Evolutionary conservation across 352 stramenopile genomes (phyloP).

Genomic region (Phytophthora melonis): DNA sequence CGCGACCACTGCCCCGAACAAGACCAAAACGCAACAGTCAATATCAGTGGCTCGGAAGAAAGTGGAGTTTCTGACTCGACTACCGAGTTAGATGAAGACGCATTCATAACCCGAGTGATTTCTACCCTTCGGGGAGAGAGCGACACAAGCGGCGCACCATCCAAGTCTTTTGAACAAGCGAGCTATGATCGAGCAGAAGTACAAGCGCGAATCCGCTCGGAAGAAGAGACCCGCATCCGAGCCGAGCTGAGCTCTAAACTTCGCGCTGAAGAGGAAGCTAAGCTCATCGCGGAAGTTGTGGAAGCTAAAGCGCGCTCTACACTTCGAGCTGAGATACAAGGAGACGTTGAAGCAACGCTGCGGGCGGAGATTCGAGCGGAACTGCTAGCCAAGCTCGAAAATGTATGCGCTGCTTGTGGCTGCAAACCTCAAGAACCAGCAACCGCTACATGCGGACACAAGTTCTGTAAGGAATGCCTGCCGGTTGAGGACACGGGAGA

Average conservation of each 20-base stretch:
- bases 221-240: not conserved
- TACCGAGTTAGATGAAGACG: not conserved
- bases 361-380: not conserved
- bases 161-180: not conserved
- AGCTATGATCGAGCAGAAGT: not conserved
- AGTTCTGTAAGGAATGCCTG: not conserved
- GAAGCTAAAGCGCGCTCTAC: not conserved
- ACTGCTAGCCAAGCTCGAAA: not conserved
- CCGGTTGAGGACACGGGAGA: too few relatives aligned
- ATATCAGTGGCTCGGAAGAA: not conserved
- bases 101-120: not conserved
- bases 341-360: not conserved
- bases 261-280: not conserved
- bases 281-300: not conserved
- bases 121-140: not conserved
- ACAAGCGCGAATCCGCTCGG: not conserved
- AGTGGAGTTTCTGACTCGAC: not conserved
- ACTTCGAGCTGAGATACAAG: not conserved
- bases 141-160: not conserved
- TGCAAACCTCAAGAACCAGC: not conserved
- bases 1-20: not conserved
- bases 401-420: not conserved
- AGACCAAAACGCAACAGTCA: not conserved
- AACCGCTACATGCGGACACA: not conserved
- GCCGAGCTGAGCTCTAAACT: not conserved